Conservation (phyloP, 2,329 filamentous ascomycete species). For the Penicillium sp. region DNA sequence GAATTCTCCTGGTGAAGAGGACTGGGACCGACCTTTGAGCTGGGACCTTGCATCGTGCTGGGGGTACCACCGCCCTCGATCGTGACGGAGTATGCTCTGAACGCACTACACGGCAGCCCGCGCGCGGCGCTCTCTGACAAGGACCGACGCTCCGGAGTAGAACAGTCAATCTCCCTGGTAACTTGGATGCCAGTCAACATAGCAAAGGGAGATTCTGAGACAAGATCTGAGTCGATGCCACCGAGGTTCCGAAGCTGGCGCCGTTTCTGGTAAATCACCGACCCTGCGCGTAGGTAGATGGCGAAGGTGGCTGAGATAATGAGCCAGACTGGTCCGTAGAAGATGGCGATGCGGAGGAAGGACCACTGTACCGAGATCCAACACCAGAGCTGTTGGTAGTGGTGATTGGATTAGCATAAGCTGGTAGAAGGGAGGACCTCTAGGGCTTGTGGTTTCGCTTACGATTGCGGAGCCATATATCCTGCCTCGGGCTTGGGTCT, state of each 20-base stretch:
- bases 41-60: not conserved
- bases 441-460: conserved; percentile 27
- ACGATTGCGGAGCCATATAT: conserved; percentile 72
- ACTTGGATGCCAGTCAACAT: conserved; percentile 67
- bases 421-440: not conserved
- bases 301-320: conserved; percentile 41
- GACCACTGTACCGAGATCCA: conserved; percentile 71
- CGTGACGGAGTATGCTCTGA: conserved; percentile 35
- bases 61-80: conserved; percentile 28
- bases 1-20: conserved; percentile 2
- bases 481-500: conserved; percentile 51
- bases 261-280: conserved; percentile 54
- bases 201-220: conserved; percentile 42
- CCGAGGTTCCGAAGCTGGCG: conserved; percentile 60
- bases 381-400: conserved; percentile 68
- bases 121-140: conserved; percentile 3
- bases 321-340: conserved; percentile 59
- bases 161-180: conserved; percentile 51
- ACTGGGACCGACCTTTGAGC: not conserved
- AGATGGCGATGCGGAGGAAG: conserved; percentile 69
- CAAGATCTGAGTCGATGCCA: conserved; percentile 45
- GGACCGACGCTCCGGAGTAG: conserved; percentile 9
- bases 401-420: not conserved
- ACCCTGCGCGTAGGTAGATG: conserved; percentile 44
- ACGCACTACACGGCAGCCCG: conserved; percentile 6